Evolutionary conservation across 805 yeast species (phyloP), one percentile per base, ranked within the genome.

Genomic region (Peterozyma xylosa): DNA sequence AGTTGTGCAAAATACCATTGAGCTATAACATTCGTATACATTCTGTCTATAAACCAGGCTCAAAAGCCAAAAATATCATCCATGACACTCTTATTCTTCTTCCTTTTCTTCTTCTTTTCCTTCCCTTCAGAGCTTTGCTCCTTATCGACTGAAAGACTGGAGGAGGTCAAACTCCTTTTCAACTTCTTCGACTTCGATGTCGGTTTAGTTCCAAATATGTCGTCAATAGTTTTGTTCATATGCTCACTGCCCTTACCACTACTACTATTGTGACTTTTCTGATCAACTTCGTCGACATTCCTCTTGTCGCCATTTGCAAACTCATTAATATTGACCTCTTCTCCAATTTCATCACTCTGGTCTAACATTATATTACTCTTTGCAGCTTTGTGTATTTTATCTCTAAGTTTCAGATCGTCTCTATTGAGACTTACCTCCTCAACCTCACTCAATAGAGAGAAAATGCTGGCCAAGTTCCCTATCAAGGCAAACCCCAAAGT

Each of bases 51-150:
- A 4, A 21, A 4, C 4, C 27, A 21, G 7, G 7, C 27, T 21
- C 27, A 21, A 21, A 21, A 78, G 1, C 87, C 88, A 62, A 86
- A 86, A 13, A 86, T 86, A 53, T 78, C 86, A 59, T 85, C 93
- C 44, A 86, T 86, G 10, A 80, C 82, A 38, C 72, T 71, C 13
- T 33, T 41, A 13, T 45, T 42, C 38, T 45, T 44, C 45, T 45
- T 43, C 43, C 50, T 48, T 39, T 43, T 46, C 41, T 47, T 42
- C 45, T 49, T 50, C 42, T 39, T 41, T 18, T 45, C 32, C 14
- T 2, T 38, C 34, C 27, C 27, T 5, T 21, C 27, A 21, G 27
- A 14, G 13, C 17, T 29, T 37, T 43, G 39, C 39, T 47, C 29
- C 43, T 45, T 27, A 41, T 45, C 41, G 36, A 41, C 27, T 21